Percentiles rank a stretch among this genome's conserved stretches.
These are phyloP conservation scores for Alternaria conjuncta DNA, from an alignment of 2,329 filamentous ascomycete species.

Conservation along the genomic window DNA sequence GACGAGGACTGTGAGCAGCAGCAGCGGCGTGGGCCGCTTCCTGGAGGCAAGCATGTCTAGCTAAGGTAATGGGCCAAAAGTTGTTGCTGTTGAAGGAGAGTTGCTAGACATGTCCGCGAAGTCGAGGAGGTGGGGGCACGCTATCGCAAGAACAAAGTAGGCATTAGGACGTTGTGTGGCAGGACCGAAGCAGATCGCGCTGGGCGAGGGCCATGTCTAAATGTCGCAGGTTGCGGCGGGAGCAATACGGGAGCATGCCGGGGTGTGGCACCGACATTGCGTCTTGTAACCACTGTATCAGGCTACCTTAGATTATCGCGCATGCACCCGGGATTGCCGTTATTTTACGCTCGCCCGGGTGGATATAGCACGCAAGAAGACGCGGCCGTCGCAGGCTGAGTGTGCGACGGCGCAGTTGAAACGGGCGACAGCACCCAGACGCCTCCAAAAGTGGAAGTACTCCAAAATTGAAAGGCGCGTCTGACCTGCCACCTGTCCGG, in stretches of 20 bases:
- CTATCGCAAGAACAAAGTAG: not conserved
- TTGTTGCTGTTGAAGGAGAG: slow-evolving; percentile 18
- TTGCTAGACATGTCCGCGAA: slow-evolving; percentile 29
- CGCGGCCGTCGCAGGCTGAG: slow-evolving; percentile 1
- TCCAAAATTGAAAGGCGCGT: not conserved
- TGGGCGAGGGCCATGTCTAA: slow-evolving; percentile 21
- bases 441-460: not conserved
- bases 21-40: slow-evolving; percentile 40
- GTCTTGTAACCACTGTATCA: slow-evolving; percentile 31
- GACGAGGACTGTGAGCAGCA: slow-evolving; percentile 33
- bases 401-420: not conserved
- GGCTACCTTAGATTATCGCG: slow-evolving; percentile 21
- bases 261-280: slow-evolving; percentile 20
- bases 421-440: not conserved
- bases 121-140: not conserved
- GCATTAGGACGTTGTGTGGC: slow-evolving; percentile 8
- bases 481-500: not conserved
- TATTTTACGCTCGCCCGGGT: slow-evolving; percentile 11
- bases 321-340: slow-evolving; percentile 8
- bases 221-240: slow-evolving; percentile 21
- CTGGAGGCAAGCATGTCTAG: slow-evolving; percentile 41
- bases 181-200: slow-evolving; percentile 12
- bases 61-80: slow-evolving; percentile 14
- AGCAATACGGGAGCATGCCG: slow-evolving; percentile 10
- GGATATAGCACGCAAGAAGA: not conserved